phyloP scores from a whole-genome alignment of 176 grass and related monocot species.

The Urochloa ruziziensis region DNA sequence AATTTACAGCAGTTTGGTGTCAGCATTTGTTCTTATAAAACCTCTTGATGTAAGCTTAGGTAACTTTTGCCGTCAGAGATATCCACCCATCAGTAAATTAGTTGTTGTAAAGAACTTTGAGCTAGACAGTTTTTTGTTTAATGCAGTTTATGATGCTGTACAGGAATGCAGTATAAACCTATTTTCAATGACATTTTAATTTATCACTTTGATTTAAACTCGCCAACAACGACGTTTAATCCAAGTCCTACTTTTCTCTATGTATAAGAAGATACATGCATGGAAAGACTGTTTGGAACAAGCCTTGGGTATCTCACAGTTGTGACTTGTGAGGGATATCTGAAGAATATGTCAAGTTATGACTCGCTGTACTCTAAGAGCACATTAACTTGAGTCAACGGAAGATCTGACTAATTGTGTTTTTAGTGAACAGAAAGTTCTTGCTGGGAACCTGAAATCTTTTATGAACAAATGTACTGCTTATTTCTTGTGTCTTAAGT shows the following conservation, averaged over 20 bases:
- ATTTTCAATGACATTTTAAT: neutral
- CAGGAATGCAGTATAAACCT: neutral
- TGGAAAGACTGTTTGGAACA: neutral
- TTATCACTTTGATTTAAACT: neutral
- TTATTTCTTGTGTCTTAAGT: neutral
- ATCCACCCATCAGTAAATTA: neutral
- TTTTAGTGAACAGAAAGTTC: neutral
- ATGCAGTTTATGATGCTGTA: neutral
- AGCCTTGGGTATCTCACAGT: neutral
- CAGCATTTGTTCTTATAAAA: neutral
- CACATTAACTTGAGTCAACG: neutral
- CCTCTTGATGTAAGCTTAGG: neutral
- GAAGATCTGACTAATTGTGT: neutral
- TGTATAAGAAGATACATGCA: neutral
- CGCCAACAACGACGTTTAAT: neutral
- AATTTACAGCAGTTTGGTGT: neutral
- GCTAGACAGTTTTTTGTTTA: neutral
- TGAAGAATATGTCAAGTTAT: neutral
- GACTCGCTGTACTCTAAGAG: neutral
- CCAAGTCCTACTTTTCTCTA: neutral
- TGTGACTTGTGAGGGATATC: neutral
- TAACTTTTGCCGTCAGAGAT: neutral
- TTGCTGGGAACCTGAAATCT: neutral
- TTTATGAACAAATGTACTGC: neutral
- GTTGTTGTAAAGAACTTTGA: neutral